Evolutionary conservation across 1,284 basidiomycete species (phyloP), one percentile per base, ranked within the genome.

Genomic region (Porogramme epimiltina): DNA sequence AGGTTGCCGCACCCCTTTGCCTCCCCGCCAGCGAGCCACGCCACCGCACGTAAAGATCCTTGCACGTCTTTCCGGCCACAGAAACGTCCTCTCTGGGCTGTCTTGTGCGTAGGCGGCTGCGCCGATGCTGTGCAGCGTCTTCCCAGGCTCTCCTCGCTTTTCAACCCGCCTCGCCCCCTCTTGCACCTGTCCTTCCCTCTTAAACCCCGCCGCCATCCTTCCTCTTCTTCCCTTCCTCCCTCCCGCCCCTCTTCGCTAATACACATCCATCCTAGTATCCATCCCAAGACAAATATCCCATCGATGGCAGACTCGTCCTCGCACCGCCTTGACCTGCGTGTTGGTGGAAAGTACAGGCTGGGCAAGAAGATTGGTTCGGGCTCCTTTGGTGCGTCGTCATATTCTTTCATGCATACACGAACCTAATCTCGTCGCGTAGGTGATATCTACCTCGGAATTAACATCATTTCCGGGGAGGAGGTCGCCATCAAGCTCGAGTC

Each of bases 321-420:
- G 45, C 87, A 87, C 72, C 82, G 85, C 74, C 78, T 98, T 70
- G 95, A 98, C 80, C 89, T 98, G 65, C 86, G 95, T 63, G 95
- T 98, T 40, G 95, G 96, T 66, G 95, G 95, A 70, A 98, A 98
- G 79, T 98, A 97, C 81, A 88, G 96, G 67, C 90, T 99, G 62
- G 97, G 96, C 60, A 98, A 98, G 84, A 99, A 99, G 89, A 98
- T 99, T 67, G 97, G 97, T 62, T 97, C 93, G 42, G 97, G 96
- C 58, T 98, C 96, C 49, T 98, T 98, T 68, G 95, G 96, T 95
- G 64, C 66, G 90, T 77, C 2, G 34, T 8, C 10, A 11, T 8
- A 36, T 28, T 22, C 10, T 26, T 52, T 18, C 18, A 47, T 54
- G 18, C 49, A 49, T 34, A 10, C 4, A n/a, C 41, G 20, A 51